Evolutionary conservation across 2,329 filamentous ascomycete genomes (phyloP), one percentile per base, ranked within the genome.

Genomic region (Diaporthe ilicicola): DNA sequence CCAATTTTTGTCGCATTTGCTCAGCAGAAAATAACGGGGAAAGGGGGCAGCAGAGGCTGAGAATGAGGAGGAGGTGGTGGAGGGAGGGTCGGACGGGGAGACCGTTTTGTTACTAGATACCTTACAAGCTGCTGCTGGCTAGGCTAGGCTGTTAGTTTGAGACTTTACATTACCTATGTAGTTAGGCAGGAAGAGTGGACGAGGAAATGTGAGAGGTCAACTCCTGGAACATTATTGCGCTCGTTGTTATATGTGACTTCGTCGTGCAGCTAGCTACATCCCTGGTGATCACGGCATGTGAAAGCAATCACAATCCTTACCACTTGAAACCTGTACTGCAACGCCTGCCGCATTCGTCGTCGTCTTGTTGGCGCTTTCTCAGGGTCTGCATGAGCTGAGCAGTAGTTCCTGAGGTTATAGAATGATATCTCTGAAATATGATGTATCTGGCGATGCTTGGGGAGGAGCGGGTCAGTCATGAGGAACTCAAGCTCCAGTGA

Each of bases 41-140:
- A 37, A 53, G 6, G 34, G 50, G 54, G 27, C 34, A 22, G 51
- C 19, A 17, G 46, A 37, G 32, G 29, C 50, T 51, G 53, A 51
- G 44, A 15, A 27, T 15, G 50, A 29, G 4, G 13, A 32, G n/a
- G 46, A 53, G 37, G 22, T 34, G 48, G 50, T 34, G 48, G 50
- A 54, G 13, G 37, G 32, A 50, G 42, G 50, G 50, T 44, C 39
- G 50, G n/a, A 7, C 32, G 46, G n/a, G n/a, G 46, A 55, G 27
- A 56, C 48, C 27, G 39, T 46, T 71, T 71, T 42, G 66, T 46
- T 69, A 54, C 67, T 54, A 64, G 64, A 67, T 66, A 42, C 46
- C 54, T 64, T 71, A 65, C 19, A 61, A 65, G 70, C 70, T 69
- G 70, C 69, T 70, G 62, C 70, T 71, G 70, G 70, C 66, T 44